Percentiles rank a stretch among this genome's conserved stretches.
Conservation (phyloP, 805 yeast genomes). For the Priceomyces fermenticarens region DNA sequence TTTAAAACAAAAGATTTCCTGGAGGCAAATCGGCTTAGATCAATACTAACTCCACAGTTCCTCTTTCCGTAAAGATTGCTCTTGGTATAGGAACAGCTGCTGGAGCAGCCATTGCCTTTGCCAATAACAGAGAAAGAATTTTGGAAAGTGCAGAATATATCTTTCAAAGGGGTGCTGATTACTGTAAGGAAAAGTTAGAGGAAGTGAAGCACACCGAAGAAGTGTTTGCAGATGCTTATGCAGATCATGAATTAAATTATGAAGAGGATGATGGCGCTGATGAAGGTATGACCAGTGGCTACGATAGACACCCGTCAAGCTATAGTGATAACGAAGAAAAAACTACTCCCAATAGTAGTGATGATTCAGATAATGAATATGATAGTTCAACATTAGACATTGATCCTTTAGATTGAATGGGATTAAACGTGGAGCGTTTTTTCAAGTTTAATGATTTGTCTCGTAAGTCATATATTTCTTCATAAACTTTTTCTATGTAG, state of each 20-base stretch:
- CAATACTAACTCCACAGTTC: slow-evolving; percentile 20
- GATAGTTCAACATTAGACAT: slow-evolving; percentile 10
- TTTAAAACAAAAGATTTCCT: no score
- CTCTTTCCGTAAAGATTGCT: slow-evolving; percentile 31
- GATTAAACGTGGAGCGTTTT: background rate
- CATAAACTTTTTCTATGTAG: background rate
- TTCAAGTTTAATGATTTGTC: background rate
- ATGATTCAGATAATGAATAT: slow-evolving; percentile 1
- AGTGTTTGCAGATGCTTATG: slow-evolving; percentile 21
- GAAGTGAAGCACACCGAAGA: slow-evolving; percentile 14
- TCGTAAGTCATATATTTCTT: no score
- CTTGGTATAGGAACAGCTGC: slow-evolving; percentile 29
- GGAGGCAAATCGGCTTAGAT: background rate
- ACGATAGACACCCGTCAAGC: background rate
- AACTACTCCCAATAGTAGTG: slow-evolving; percentile 15
- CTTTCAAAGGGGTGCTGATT: slow-evolving; percentile 29
- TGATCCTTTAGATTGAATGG: slow-evolving; percentile 8
- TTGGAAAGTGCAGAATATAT: slow-evolving; percentile 26
- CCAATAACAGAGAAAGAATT: slow-evolving; percentile 25
- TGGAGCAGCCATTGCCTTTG: slow-evolving; percentile 32
- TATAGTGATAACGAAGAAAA: slow-evolving; percentile 12
- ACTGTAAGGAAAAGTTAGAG: slow-evolving; percentile 19
- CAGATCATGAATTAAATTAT: slow-evolving; percentile 11
- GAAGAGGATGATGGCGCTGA: background rate
- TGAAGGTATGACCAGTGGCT: background rate